Conservation (phyloP, 371 early-diverging fungal species). For the Mucor sp. region DNA sequence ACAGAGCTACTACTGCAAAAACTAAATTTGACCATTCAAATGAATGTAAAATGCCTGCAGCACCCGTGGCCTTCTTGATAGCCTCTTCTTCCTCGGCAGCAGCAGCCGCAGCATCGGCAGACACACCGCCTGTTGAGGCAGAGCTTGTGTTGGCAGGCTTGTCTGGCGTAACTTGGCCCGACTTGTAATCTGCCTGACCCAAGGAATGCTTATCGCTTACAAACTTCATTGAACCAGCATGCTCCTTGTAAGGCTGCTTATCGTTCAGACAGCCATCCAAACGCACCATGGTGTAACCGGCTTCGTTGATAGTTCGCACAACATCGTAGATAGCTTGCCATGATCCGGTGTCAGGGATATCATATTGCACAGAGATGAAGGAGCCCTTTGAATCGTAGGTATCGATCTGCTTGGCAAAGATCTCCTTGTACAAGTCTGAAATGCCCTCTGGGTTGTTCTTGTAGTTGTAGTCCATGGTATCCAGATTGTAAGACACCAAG, state of each 20-base stretch:
- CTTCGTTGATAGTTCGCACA: constrained; percentile 45
- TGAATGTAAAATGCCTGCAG: not conserved
- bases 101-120: not conserved
- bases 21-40: constrained; percentile 12
- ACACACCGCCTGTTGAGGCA: not conserved
- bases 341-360: constrained; percentile 58
- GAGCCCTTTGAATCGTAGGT: constrained; percentile 59
- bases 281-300: constrained; percentile 60
- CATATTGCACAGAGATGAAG: constrained; percentile 56
- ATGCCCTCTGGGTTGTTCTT: constrained; percentile 42
- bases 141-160: constrained; percentile 14
- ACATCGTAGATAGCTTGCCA: constrained; percentile 50
- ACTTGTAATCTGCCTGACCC: constrained; percentile 50
- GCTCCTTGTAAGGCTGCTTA: constrained; percentile 54
- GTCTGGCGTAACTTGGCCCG: constrained; percentile 41
- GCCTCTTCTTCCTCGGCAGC: constrained; percentile 10
- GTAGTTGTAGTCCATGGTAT: constrained; percentile 54
- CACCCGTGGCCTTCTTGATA: not conserved
- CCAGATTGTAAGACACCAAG: constrained; percentile 53
- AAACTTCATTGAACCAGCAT: constrained; percentile 30
- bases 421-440: constrained; percentile 41
- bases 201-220: constrained; percentile 52
- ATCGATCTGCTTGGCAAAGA: constrained; percentile 52
- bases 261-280: constrained; percentile 60
- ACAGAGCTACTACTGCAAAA: constrained; percentile 3